A percentile compares a stretch with the other conserved stretches of the same genome.
Evolutionary conservation across 495 filamentous ascomycete genomes (phyloP).

Genomic region (Aspergillus baeticus): DNA sequence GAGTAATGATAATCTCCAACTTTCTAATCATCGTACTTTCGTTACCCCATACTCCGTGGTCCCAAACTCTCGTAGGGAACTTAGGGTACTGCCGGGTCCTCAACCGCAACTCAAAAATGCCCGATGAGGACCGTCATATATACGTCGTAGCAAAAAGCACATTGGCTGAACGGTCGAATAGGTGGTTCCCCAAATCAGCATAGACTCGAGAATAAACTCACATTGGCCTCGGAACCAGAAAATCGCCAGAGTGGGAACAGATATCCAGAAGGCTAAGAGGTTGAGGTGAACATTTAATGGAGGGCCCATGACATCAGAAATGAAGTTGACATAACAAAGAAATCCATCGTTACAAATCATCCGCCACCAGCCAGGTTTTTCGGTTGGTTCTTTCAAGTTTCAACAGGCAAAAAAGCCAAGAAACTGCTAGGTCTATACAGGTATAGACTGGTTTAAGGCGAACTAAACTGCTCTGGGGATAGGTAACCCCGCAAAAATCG

Average conservation of each 20-base stretch:
- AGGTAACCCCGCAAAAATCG: constrained; percentile 18
- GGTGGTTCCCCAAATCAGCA: background rate
- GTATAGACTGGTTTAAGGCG: constrained; percentile 6
- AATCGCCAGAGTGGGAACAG: background rate
- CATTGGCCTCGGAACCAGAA: background rate
- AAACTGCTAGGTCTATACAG: constrained; percentile 8
- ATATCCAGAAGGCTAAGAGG: background rate
- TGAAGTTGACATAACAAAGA: constrained; percentile 3
- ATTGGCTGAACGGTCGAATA: too few species aligned
- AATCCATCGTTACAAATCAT: background rate
- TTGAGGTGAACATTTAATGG: background rate
- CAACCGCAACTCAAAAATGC: too few species aligned
- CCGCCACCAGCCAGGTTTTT: too few species aligned
- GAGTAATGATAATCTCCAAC: too few species aligned
- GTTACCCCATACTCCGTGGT: too few species aligned
- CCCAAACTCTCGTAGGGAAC: too few species aligned
- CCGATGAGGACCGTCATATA: too few species aligned
- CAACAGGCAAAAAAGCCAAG: constrained; percentile 15
- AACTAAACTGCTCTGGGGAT: constrained; percentile 1
- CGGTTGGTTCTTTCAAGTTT: constrained; percentile 2
- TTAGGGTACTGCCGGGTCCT: too few species aligned
- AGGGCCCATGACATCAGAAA: too few species aligned
- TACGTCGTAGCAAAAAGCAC: too few species aligned
- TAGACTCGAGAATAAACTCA: background rate
- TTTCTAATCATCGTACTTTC: too few species aligned